Percentiles rank a stretch among this genome's conserved stretches.
Conservation (phyloP, 148 eudicot species). For the Diospyros lotus region DNA sequence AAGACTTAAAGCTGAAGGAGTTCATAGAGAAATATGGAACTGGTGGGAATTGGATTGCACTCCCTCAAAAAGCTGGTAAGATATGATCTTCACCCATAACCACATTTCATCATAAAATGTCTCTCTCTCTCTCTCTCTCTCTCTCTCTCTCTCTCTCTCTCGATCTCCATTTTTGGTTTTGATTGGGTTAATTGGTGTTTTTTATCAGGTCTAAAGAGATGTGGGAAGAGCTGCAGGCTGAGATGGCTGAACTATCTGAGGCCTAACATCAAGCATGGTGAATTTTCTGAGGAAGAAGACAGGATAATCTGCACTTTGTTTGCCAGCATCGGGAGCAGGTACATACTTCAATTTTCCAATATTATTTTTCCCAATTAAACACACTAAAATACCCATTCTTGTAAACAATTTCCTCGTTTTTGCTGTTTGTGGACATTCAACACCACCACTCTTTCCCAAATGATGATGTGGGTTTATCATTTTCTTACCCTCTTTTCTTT, state of each 20-base stretch:
- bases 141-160: not conserved
- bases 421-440: not conserved
- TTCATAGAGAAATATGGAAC: constrained; percentile 24
- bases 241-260: constrained; percentile 28
- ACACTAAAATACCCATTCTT: not conserved
- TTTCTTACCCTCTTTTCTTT: not conserved
- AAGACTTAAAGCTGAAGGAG: constrained; percentile 24
- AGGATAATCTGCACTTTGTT: constrained; percentile 23
- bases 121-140: constrained; percentile 3
- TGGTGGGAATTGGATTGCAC: constrained; percentile 28
- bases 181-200: not conserved
- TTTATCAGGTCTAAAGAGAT: constrained; percentile 21
- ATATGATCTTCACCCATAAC: not conserved
- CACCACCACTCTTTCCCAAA: not conserved
- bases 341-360: no score
- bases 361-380: not conserved
- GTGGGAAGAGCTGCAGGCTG: constrained; percentile 27
- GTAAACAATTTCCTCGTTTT: not conserved
- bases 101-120: not conserved
- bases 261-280: constrained; percentile 27
- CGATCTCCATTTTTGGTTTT: not conserved
- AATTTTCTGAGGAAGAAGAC: constrained; percentile 26
- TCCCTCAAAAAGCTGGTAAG: constrained; percentile 27
- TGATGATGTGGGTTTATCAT: not conserved
- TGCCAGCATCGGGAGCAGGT: constrained; percentile 31